Evolutionary conservation across 192 early-diverging fungal species (phyloP), one percentile per base, ranked within the genome.

Genomic region (Entomortierella beljakovae): DNA sequence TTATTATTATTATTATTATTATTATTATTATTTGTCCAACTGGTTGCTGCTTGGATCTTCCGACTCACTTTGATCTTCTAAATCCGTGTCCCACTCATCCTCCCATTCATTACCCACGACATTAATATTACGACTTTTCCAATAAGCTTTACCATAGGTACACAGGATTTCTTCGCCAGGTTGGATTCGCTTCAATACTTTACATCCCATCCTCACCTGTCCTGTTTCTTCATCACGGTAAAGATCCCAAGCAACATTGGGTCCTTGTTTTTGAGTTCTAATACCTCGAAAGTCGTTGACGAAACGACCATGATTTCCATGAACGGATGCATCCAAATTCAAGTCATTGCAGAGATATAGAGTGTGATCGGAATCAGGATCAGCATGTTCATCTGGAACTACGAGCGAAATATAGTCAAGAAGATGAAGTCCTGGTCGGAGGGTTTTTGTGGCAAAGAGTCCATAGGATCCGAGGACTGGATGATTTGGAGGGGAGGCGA

Each of bases 401-500:
- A 79, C 57, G 10, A 79, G 68, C 0, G 75, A 79, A 37, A 79
- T 79, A 31, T 79, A 79, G 42, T 79, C 75, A 18, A 79, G 62
- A 1, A 79, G 62, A 22, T 79, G 75, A 9, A 6, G 29, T 6
- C 75, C 75, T 8, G 75, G 75, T 0, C 67, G 61, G 18, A 79
- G 61, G 32, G 43, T 42, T 20, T 26, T 53, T 37, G 52, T 59
- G 2, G 75, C 67, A 29, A 79, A 79, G 49, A 79, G 67, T 16
- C 75, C 75, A 35, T 70, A 79, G 2, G 74, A 77, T 2, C 74
- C 74, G 9, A 77, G 61, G 20, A 77, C 74, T 58, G 74, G 74
- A 32, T 77, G 74, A 18, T 3, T 57, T 1, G 50, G 53, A 0
- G 74, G 74, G 16, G 66, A 68, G 43, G 34, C 33, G 37, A 77